Evolutionary conservation across 2,329 filamentous ascomycete species (phyloP), one percentile per base, ranked within the genome.

Genomic region (Cladosporium phlei): DNA sequence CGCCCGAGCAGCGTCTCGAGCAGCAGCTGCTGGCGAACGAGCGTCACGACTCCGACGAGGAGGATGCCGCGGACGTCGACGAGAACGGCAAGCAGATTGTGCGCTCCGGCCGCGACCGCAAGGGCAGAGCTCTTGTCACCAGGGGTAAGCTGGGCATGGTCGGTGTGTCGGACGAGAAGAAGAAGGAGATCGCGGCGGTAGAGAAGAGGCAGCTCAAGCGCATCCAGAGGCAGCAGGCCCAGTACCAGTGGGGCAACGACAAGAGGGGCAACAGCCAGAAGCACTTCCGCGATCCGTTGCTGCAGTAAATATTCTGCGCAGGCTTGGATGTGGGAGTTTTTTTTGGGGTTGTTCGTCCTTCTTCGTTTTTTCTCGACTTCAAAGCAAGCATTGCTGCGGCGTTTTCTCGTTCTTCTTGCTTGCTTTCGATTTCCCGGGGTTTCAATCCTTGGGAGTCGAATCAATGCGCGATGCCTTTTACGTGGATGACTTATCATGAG

Each of bases 181-280:
- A 83, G 71, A 77, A 77, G 42, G 79, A 83, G 53, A 80, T 86
- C 14, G 69, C 72, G 17, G 77, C 77, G 37, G 75, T 78, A 7
- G 86, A 91, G 67, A 81, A 84, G 67, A 79, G 83, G 58, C 80
- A 83, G 47, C 75, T 79, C 51, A 85, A 82, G 60, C 72, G 78
- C 48, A 80, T 83, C 56, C 75, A 83, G 54, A 62, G 66, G 48
- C 68, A 55, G 21, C 52, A 65, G 49, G 59, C 58, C 60, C 75
- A 76, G 52, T 83, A 83, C 57, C 77, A 86, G 52, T 85, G 82
- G 69, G 77, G 78, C 24, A 77, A 88, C 59, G 83, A 91, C 61
- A 85, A 80, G 71, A 78, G 78, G 59, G 75, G 72, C 51, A 95
- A 96, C 69, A 78, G 78, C 73, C 88, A 94, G 66, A 85, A 85